These are phyloP conservation scores for Dactylis glomerata DNA, from an alignment of 176 grass and related monocot genomes.

Conservation along the genomic window DNA sequence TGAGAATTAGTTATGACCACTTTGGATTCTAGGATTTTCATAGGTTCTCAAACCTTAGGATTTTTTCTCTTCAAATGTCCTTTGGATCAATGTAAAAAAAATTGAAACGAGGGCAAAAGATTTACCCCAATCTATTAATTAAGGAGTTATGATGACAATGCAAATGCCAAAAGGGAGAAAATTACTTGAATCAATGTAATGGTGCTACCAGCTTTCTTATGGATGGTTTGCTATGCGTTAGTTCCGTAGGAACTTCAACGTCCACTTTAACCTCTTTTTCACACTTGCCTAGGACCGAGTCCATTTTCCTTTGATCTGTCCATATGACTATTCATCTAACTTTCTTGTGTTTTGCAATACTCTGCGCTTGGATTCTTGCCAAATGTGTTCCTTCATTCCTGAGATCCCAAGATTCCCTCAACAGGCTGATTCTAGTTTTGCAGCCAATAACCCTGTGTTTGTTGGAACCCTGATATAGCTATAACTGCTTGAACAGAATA, in stretches of 20 bases:
- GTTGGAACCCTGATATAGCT: not conserved
- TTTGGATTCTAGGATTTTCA: not conserved
- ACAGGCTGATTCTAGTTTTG: not conserved
- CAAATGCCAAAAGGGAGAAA: no score
- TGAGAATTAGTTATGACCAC: not conserved
- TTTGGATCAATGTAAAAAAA: not conserved
- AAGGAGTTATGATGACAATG: no score
- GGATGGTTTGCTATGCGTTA: not conserved
- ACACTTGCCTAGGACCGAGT: not conserved
- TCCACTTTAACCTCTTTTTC: not conserved
- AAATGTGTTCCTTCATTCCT: not conserved
- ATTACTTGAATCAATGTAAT: not conserved
- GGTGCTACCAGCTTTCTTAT: not conserved
- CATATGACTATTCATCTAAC: not conserved
- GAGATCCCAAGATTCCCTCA: not conserved
- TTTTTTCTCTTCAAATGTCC: not conserved
- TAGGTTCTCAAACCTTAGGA: not conserved
- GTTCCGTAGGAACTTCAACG: not conserved
- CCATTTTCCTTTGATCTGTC: not conserved
- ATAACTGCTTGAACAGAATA: constrained; percentile 8
- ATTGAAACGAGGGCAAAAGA: no score
- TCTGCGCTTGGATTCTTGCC: not conserved
- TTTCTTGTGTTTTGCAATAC: not conserved
- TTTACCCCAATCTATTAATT: no score
- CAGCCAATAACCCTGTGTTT: not conserved